Conservation (phyloP, 108 stramenopile genomes). For the Schizochytrium sp. region DNA sequence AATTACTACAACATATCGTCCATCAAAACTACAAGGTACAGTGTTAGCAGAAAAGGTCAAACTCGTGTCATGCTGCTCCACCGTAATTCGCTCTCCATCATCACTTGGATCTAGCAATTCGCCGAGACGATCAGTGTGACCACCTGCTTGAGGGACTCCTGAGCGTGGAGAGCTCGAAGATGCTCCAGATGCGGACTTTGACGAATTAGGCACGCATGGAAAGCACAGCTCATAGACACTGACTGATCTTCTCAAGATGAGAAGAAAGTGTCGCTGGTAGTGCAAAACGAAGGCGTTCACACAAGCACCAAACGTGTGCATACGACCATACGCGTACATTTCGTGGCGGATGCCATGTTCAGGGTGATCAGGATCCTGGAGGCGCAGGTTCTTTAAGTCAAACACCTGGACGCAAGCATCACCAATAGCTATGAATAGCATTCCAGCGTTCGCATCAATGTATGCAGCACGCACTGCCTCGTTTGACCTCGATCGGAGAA, state of each 20-base stretch:
- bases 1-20: background rate
- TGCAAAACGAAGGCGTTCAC: slow-evolving; percentile 50
- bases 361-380: slow-evolving; percentile 7
- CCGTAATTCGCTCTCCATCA: background rate
- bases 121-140: background rate
- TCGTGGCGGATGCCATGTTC: slow-evolving; percentile 6
- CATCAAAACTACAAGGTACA: slow-evolving; percentile 41
- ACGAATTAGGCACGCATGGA: background rate
- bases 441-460: background rate
- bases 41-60: background rate
- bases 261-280: background rate
- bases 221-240: background rate
- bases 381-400: background rate
- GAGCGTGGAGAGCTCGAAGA: no score
- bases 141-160: background rate
- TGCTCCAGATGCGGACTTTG: background rate
- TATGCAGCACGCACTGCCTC: slow-evolving; percentile 27
- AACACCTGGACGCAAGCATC: slow-evolving; percentile 48
- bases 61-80: background rate
- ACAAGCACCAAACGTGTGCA: slow-evolving; percentile 45
- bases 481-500: background rate
- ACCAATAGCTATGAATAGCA: background rate
- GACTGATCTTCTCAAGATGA: background rate
- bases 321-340: slow-evolving; percentile 6
- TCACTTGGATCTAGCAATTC: background rate